These are phyloP conservation scores for Dendrobium nobile DNA, from an alignment of 106 monocot genomes.

Conservation along the genomic window DNA sequence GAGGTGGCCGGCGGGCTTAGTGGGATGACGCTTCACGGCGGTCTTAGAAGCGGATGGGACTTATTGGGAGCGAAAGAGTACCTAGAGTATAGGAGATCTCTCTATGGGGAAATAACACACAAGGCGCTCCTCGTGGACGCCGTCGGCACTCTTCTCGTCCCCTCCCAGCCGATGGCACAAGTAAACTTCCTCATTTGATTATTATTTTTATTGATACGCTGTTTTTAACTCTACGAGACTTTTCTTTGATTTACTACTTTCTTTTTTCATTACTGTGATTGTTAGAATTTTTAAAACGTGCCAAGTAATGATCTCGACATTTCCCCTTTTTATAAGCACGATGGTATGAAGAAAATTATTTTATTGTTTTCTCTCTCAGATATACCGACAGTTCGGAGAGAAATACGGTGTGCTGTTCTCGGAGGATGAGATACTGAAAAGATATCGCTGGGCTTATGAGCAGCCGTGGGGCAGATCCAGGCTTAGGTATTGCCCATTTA, in stretches of 20 bases:
- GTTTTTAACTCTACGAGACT: not conserved
- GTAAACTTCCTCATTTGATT: constrained; percentile 15
- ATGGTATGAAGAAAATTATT: not conserved
- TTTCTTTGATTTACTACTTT: not conserved
- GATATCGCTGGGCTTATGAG: constrained; percentile 89
- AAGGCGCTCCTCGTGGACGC: constrained; percentile 92
- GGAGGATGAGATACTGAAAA: constrained; percentile 79
- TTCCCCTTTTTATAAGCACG: not conserved
- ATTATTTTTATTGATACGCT: not conserved
- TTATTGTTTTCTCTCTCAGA: constrained; percentile 29
- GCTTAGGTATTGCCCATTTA: constrained; percentile 43
- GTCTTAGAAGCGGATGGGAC: not conserved
- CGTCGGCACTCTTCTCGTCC: constrained; percentile 80
- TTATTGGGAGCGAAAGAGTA: constrained; percentile 47
- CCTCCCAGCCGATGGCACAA: constrained; percentile 88
- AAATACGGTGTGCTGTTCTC: constrained; percentile 90
- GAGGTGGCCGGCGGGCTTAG: not conserved
- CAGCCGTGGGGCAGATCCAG: constrained; percentile 92
- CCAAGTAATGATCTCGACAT: too few relatives aligned
- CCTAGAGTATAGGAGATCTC: constrained; percentile 58
- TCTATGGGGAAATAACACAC: constrained; percentile 88
- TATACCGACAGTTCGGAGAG: constrained; percentile 84
- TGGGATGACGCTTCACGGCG: not conserved
- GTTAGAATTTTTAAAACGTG: not conserved
- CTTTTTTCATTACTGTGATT: not conserved